phyloP scores from a whole-genome alignment of 306 rosid species.

The Potentilla sterilis region DNA sequence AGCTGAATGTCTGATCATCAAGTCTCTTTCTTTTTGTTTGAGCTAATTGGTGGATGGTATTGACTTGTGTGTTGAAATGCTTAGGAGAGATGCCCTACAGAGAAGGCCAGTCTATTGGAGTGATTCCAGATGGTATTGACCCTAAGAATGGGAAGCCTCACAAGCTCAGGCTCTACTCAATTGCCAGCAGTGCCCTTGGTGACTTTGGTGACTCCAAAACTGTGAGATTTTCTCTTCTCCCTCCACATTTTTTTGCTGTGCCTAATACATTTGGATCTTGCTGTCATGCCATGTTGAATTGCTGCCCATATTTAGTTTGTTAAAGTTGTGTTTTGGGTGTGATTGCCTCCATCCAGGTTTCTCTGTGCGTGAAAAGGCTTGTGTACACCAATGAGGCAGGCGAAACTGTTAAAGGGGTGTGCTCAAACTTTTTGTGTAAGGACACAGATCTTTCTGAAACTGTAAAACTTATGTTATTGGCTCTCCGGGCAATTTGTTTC shows the following conservation, averaged over 20 bases:
- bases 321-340: slow-evolving; percentile 14
- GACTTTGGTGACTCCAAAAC: slow-evolving; percentile 96
- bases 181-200: slow-evolving; percentile 93
- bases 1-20: background rate
- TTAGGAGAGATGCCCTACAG: slow-evolving; percentile 94
- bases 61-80: background rate
- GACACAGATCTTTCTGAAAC: slow-evolving; percentile 21
- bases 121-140: slow-evolving; percentile 79
- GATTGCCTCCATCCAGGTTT: slow-evolving; percentile 58
- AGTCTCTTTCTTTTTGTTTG: background rate
- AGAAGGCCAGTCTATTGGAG: slow-evolving; percentile 97
- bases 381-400: slow-evolving; percentile 89
- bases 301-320: background rate
- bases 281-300: background rate
- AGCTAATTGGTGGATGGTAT: background rate
- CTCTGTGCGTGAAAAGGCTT: slow-evolving; percentile 89
- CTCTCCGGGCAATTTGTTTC: background rate
- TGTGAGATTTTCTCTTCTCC: slow-evolving; percentile 39
- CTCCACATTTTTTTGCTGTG: background rate
- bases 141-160: slow-evolving; percentile 86
- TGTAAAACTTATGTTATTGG: background rate
- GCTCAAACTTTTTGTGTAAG: slow-evolving; percentile 96
- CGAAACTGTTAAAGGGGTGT: slow-evolving; percentile 90
- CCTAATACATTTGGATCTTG: background rate
- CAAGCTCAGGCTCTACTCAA: slow-evolving; percentile 81